Evolutionary conservation across 202 grass and related monocot species (phyloP), one percentile per base, ranked within the genome.

Genomic region (Zoysia matrella): DNA sequence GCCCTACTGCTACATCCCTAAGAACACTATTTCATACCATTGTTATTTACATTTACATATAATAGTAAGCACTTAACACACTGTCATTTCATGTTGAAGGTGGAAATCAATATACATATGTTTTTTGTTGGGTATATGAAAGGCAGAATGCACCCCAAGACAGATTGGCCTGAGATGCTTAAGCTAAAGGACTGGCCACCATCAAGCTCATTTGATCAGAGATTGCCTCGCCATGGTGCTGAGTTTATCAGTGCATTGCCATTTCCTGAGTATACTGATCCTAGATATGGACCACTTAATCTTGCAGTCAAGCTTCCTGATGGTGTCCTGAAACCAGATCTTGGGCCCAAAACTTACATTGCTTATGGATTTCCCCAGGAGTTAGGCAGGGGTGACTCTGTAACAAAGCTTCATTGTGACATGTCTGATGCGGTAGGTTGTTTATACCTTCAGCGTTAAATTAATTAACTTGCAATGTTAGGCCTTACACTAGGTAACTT

Each of bases 351-450:
- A 62, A 62, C 60, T 10, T 62, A 62, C 60, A 62, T 95, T 67
- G 88, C 95, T 49, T 98, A 95, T 78, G 95, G 95, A 65, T 75
- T 95, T 58, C 16, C 43, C 14, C 39, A 93, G 65, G 95, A 98
- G 62, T 81, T 98, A 63, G 86, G 88, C 41, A 91, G 87, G 57
- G 95, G 95, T 50, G 95, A 95, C 77, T 98, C 92, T 41, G 90
- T 98, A 30, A 98, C 92, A 13, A 94, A 98, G 79, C 90, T 98
- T 88, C 92, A 98, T 41, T 98, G 95, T 4, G 92, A 94, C 60
- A 86, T 94, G 39, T 94, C 92, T 80, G 95, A 98, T 86, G 90
- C 88, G 39, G 92, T 98, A 86, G 69, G 93, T 77, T 66, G 7
- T 50, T 18, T 55, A 22, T 5, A 10, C 13, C 36, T 18, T 81